Evolutionary conservation across 2,329 filamentous ascomycete genomes (phyloP), one percentile per base, ranked within the genome.

Genomic region (Dothidotthia symphoricarpi): DNA sequence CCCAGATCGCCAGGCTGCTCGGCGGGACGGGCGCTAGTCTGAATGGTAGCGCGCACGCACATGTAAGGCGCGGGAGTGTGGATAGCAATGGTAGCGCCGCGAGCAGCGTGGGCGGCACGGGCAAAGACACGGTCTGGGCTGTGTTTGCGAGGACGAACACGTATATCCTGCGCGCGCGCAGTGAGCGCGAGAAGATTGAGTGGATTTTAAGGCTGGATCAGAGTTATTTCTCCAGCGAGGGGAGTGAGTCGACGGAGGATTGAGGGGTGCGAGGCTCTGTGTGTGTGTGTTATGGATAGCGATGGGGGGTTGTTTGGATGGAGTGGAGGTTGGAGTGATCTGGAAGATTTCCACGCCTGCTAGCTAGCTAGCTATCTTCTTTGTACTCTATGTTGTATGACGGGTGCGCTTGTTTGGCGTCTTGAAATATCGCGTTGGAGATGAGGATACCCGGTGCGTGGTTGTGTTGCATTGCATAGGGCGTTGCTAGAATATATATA

Each of bases 201-300:
- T 98, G 93, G 93, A 95, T 98, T 54, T 79, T 94, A 67, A 85
- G 86, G 59, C 88, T 98, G 54, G 93, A 98, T 68, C 86, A 95
- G 73, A 87, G 84, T 51, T 83, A 78, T 64, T 80, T 81, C 28
- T 49, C 45, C 15, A 51, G 47, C 8, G 54, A 57, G 39, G 51
- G 49, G 16, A 51, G 50, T 30, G 53, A 55, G 29, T 51, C 47
- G 27, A 39, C 41, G 15, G 36, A 35, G 13, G 19, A 22, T 22
- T 22, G 19, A 22, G n/a, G n/a, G n/a, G n/a, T n/a, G n/a, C n/a
- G n/a, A n/a, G n/a, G n/a, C n/a, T n/a, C n/a, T n/a, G n/a, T n/a
- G n/a, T n/a, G n/a, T n/a, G n/a, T n/a, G n/a, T n/a, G n/a, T n/a
- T n/a, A n/a, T n/a, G n/a, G n/a, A n/a, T n/a, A n/a, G n/a, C n/a